Evolutionary conservation across 2,329 filamentous ascomycete species (phyloP), one percentile per base, ranked within the genome.

Genomic region (Talaromyces amestolkiae): DNA sequence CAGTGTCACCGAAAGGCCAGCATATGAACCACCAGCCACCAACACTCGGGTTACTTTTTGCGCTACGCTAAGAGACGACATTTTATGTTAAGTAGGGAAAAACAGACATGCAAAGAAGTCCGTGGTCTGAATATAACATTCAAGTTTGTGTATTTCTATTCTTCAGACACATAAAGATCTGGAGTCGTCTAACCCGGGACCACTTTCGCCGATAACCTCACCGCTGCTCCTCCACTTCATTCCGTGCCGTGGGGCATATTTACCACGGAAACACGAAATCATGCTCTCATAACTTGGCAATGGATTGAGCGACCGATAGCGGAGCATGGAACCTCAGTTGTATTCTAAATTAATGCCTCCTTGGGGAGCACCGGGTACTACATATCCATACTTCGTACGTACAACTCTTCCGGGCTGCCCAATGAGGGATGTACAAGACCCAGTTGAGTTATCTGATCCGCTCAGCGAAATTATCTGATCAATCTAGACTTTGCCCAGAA

Each of bases 11-110:
- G 88, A 85, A 5, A 93, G 82, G 39, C 91, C 91, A n/a, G 83
- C 86, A 71, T 93, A 93, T 45, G 88, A 89, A 68, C 88, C 89
- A 43, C 91, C 91, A 37, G 89, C 83, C 64, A 93, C 81, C 43
- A 93, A 81, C 11, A 93, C 82, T 69, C 80, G 84, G 13, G 58
- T 51, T 5, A 61, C 54, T 24, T 45, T 39, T 22, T 54, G 33
- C 35, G 27, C 35, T 11, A 53, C 15, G 19, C 19, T n/a, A 27
- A 22, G 24, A 15, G 35, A 27, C 3, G 63, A 54, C 63, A 65
- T 61, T n/a, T 47, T 65, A 7, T 51, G 47, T 17, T 54, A 9
- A 8, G n/a, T 54, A 5, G 7, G 22, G 22, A 27, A 35, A 7
- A 35, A 33, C 27, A 15, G 27, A 19, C 17, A 9, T 5, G 8